Evolutionary conservation across 2,329 filamentous ascomycete genomes (phyloP), one percentile per base, ranked within the genome.

Genomic region (Claviceps arundinis): DNA sequence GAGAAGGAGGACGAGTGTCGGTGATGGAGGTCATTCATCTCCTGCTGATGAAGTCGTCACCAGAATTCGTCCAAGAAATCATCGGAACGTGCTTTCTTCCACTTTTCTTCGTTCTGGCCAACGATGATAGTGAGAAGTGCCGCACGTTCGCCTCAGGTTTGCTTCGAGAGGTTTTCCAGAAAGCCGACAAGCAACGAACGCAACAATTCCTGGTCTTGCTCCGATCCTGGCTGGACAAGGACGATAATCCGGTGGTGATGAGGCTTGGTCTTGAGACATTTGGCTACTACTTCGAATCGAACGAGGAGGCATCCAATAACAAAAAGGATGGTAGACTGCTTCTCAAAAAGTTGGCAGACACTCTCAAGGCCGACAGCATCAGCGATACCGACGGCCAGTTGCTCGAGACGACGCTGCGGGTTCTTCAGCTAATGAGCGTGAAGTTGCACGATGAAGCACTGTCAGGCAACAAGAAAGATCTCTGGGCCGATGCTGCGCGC

Each of bases 1-100:
- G 94, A 60, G 83, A 89, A 59, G 87, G 93, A 55, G 93, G 93
- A 30, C 80, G 94, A 40, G 76, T 95, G 55, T 96, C 90, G 1
- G 88, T 96, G 30, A 88, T 98, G 80, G 93, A 98, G 68, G 82
- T 91, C 3, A 76, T 96, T 46, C 85, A 95, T 62, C 75, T 90
- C 44, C 73, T 98, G n/a, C 73, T 97, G 22, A 82, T 80, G 56
- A 97, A 96, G 68, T 84, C 90, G 4, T 84, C 85, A 0, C 80
- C 89, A 41, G 85, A 89, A 26, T 81, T 90, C 46, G 80, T 90
- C 7, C 88, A 94, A 64, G 87, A 95, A 58, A 79, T 95, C 37
- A 77, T 88, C 0, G 80, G 81, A 1, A 85, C 82, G 19, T 87
- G 89, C 63, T 98, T 96, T 70, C 76, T 94, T 22, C 89, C 90